Evolutionary conservation across 805 yeast genomes (phyloP).

Genomic region (Huiozyma sinensis): DNA sequence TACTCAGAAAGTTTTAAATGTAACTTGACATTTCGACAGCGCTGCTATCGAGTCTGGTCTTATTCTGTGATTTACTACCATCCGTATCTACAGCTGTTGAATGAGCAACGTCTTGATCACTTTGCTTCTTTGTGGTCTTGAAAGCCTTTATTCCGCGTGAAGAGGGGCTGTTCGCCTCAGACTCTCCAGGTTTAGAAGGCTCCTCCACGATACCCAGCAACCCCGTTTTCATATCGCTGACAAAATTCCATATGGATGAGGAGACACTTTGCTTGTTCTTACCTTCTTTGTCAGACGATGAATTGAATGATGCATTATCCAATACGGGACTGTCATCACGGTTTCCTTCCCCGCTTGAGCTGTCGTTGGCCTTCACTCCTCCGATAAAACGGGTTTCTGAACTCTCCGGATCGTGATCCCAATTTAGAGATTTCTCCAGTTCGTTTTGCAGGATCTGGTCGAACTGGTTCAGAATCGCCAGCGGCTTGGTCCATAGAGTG

Average conservation of each 20-base stretch:
- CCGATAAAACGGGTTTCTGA: no score
- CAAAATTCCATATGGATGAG: slow-evolving; percentile 39
- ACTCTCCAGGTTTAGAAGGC: slow-evolving; percentile 16
- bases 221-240: slow-evolving; percentile 38
- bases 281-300: background rate
- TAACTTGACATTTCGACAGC: slow-evolving; percentile 8
- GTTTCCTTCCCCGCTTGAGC: background rate
- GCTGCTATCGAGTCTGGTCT: background rate
- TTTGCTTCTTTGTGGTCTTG: slow-evolving; percentile 7
- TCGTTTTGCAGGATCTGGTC: slow-evolving; percentile 59
- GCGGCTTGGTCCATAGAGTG: slow-evolving; percentile 42
- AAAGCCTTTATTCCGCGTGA: slow-evolving; percentile 7
- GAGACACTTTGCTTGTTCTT: slow-evolving; percentile 21
- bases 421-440: slow-evolving; percentile 41
- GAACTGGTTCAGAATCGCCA: slow-evolving; percentile 53
- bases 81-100: no score
- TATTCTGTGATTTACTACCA: no score
- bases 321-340: background rate
- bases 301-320: background rate
- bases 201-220: slow-evolving; percentile 30
- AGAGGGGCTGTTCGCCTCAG: background rate
- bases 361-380: background rate
- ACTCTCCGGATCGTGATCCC: slow-evolving; percentile 14
- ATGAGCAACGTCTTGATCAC: slow-evolving; percentile 2
- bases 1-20: background rate